Evolutionary conservation across 352 stramenopile species (phyloP).

Genomic region (Peronospora destructor): DNA sequence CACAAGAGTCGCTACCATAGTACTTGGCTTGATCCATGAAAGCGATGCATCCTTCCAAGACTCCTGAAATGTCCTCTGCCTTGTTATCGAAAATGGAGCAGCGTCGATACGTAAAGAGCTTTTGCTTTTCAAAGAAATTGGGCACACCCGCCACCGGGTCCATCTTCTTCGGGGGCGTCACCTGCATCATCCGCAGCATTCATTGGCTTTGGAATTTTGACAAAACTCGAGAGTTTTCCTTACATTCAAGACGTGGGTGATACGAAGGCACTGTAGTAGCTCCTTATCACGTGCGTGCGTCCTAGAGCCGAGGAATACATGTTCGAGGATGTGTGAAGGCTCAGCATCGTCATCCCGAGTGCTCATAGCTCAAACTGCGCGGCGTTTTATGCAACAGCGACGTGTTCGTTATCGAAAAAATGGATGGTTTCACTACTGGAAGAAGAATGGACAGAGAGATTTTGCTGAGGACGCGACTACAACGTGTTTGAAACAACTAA

Average conservation of each 20-base stretch:
- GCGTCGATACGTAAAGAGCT: slow-evolving; percentile 65
- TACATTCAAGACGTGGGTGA: slow-evolving; percentile 84
- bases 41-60: slow-evolving; percentile 74
- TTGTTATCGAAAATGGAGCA: slow-evolving; percentile 88
- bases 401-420: too few species aligned
- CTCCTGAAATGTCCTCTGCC: slow-evolving; percentile 77
- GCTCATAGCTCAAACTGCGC: slow-evolving; percentile 4
- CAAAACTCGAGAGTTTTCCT: neutral
- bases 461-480: too few species aligned
- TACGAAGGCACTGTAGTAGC: slow-evolving; percentile 45
- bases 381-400: neutral
- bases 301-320: slow-evolving; percentile 68
- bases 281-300: slow-evolving; percentile 60
- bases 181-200: slow-evolving; percentile 27
- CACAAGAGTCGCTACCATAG: slow-evolving; percentile 55
- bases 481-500: too few species aligned
- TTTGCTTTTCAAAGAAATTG: slow-evolving; percentile 90
- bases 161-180: slow-evolving; percentile 67
- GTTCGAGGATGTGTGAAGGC: slow-evolving; percentile 57
- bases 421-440: too few species aligned
- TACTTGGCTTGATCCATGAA: slow-evolving; percentile 90
- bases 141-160: slow-evolving; percentile 82
- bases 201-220: neutral
- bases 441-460: too few species aligned
- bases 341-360: slow-evolving; percentile 22